Base-by-base conservation (phyloP, 1,139 yeast genomes). In the Yamadazyma sp. region DNA sequence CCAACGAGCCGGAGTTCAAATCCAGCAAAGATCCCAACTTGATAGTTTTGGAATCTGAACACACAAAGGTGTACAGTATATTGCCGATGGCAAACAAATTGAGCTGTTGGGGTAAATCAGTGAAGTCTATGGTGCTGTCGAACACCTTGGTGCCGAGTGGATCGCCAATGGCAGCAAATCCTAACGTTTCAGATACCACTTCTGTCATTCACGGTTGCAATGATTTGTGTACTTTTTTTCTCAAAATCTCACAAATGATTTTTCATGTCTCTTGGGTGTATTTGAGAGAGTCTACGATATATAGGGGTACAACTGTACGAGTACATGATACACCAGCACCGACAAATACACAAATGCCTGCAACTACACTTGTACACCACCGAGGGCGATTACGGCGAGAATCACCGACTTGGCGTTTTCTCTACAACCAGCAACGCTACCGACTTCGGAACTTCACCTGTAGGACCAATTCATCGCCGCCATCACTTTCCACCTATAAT, bases 131-230 rank as follows among this genome's bases (percentile, higher is more conserved):
- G 4, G 59, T 52, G 1, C 31, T 15, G 5, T 49, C 57, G 36
- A 69, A 65, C 4, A 67, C 43, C 10, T 44, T 41, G 13, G 60
- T 35, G 1, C 73, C 74, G 13, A 53, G 54, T 13, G 52, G 56
- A 3, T 43, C 47, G 3, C 58, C 52, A 31, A 56, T 50, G 14
- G 63, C 50, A 38, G 60, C 59, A 56, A 67, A 70, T 21, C 74
- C 75, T 38, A 67, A 57, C 47, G 62, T 66, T 47, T 70, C 74
- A 2, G 74, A 58, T 8, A 57, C 46, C 13, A 49, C 38, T 50
- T 66, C 70, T 22, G 37, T 11, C 43, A 40, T 40, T n/a, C 12
- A 29, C 20, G 22, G 26, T 8, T 32, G 29, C 15, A 22, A 9
- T 18, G 18, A 23, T 25, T 25, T 25, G 20, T 27, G 29, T 15